Evolutionary conservation across 148 eudicot species (phyloP), one percentile per base, ranked within the genome.

Genomic region (Rhododendron mucronatum): DNA sequence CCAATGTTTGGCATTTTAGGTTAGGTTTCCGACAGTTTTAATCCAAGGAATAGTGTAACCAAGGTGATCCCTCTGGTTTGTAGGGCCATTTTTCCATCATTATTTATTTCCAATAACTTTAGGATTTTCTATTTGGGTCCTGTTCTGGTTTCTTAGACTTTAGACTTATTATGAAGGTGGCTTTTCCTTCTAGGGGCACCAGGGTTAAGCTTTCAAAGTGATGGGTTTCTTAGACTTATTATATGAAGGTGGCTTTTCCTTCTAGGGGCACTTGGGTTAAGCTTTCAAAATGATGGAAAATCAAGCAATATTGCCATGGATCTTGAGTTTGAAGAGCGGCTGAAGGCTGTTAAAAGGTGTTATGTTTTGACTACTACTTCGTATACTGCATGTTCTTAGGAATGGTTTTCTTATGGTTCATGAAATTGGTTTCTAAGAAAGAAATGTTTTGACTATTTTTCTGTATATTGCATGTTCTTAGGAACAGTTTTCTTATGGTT

Each of bases 301-400:
- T 86, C 88, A 15, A 86, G 41, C 39, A 91, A 82, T 65, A 80
- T 84, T 45, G 20, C 88, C 53, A 83, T 84, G 1, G 95, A 95
- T 78, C 30, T 91, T 37, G 85, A 92, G 88, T 95, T 95, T 89
- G 98, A 95, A 89, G 86, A 93, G 86, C 90, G 91, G 63, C 93
- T 95, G 86, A 86, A 91, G 89, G 94, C 98, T 84, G 90, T 94
- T 57, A 93, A 91, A 95, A 93, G 96, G 98, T 95, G 59, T 39
- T 57, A 83, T 65, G 75, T 87, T 63, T 73, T 74, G 45, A 67
- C 80, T 50, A 35, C 73, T 65, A 82, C 57, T 74, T 50, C 26
- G 30, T 82, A 7, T 50, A 50, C 86, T 51, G 44, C 37, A 35
- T 63, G 26, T 37, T 87, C 74, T 16, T n/a, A 23, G 48, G 80